Evolutionary conservation across 2,329 filamentous ascomycete genomes (phyloP).

Genomic region (Cadophora sp.): DNA sequence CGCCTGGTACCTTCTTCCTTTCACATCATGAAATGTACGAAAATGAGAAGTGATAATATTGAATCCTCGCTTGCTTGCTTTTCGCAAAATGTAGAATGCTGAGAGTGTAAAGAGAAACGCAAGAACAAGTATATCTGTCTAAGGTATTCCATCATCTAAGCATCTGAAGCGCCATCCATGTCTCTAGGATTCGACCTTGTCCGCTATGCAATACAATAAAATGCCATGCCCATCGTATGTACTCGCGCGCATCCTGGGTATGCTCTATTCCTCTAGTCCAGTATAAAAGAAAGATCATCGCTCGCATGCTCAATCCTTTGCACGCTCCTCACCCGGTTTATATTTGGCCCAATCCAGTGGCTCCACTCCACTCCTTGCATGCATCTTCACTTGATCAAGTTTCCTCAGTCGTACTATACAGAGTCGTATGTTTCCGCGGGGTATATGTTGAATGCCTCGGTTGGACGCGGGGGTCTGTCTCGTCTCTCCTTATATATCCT

Average conservation of each 20-base stretch:
- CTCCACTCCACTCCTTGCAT: background rate
- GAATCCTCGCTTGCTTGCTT: conserved; percentile 10
- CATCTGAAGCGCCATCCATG: conserved; percentile 3
- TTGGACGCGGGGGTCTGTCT: background rate
- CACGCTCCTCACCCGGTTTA: background rate
- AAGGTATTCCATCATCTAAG: conserved; percentile 8
- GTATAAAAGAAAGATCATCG: background rate
- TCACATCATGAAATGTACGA: background rate
- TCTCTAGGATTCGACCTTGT: background rate
- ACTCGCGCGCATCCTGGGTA: background rate
- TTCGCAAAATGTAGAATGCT: background rate
- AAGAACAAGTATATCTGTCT: background rate
- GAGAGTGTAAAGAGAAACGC: background rate
- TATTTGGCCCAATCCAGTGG: background rate
- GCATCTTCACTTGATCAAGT: conserved; percentile 4
- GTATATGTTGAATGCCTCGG: conserved; percentile 16
- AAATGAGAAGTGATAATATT: no score
- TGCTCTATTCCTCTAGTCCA: background rate
- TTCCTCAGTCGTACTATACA: background rate
- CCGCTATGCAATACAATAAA: background rate
- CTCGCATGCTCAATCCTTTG: background rate
- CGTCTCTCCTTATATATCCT: conserved; percentile 11
- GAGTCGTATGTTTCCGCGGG: background rate
- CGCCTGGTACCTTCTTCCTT: background rate
- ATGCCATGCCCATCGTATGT: background rate